phyloP scores from a whole-genome alignment of 768 basidiomycete genomes.

The Tremella yokohamensis region DNA sequence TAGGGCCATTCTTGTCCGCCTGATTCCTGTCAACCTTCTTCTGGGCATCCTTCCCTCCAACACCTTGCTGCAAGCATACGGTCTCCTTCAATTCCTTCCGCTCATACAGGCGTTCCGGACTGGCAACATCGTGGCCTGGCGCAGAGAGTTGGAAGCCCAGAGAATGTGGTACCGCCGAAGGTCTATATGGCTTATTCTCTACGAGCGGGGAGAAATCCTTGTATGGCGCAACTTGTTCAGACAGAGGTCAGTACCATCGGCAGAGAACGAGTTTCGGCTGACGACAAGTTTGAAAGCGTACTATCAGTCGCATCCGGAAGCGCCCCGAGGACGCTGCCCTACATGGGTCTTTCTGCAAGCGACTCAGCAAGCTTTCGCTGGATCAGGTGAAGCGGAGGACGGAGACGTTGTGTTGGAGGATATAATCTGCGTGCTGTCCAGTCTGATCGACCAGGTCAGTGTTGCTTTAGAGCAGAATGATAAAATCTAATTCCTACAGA shows the following conservation, averaged over 20 bases:
- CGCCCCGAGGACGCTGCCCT: slow-evolving; percentile 31
- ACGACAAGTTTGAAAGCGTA: slow-evolving; percentile 26
- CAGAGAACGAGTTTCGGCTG: background rate
- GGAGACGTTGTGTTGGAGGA: slow-evolving; percentile 39
- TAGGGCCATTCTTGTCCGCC: slow-evolving; percentile 41
- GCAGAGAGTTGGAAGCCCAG: slow-evolving; percentile 19
- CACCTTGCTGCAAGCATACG: slow-evolving; percentile 23
- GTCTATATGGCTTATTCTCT: slow-evolving; percentile 41
- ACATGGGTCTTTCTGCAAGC: slow-evolving; percentile 34
- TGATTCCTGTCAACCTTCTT: slow-evolving; percentile 41
- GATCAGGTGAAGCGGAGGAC: slow-evolving; percentile 37
- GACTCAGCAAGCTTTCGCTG: slow-evolving; percentile 19
- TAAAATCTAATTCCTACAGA: slow-evolving; percentile 11
- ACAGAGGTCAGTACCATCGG: slow-evolving; percentile 14
- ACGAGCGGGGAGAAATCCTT: slow-evolving; percentile 42
- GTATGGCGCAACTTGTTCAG: slow-evolving; percentile 43
- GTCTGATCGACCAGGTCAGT: slow-evolving; percentile 45
- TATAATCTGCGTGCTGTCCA: slow-evolving; percentile 44
- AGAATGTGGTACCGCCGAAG: slow-evolving; percentile 39
- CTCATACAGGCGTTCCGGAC: slow-evolving; percentile 30
- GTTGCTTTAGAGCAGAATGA: background rate
- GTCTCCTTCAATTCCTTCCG: slow-evolving; percentile 26
- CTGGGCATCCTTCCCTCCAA: slow-evolving; percentile 28
- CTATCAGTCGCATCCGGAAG: slow-evolving; percentile 20
- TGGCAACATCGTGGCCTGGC: slow-evolving; percentile 35